Evolutionary conservation across 371 early-diverging fungal genomes (phyloP), one percentile per base, ranked within the genome.

Genomic region (Mucor sp.): DNA sequence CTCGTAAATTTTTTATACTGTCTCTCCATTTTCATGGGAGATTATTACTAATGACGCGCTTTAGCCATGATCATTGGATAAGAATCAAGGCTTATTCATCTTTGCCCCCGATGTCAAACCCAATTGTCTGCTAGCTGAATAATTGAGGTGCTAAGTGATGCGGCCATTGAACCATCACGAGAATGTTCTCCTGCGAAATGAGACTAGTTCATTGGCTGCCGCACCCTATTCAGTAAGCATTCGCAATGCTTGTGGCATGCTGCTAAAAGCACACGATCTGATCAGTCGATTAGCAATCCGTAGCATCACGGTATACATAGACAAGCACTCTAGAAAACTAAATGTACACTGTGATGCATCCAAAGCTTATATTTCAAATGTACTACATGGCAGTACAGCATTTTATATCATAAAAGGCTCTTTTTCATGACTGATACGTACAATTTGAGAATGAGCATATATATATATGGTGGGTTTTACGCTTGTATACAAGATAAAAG

Each of bases 11-110:
- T 63, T 55, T 39, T 70, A 35, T 53, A 50, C 57, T 33, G 33
- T 33, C 58, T 59, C 33, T 19, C 23, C 62, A 59, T 53, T 59
- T 35, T 15, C 62, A 64, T 56, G 50, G 48, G 60, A 58, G 27
- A 48, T 32, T 61, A 56, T 62, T 58, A 53, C 44, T 61, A 56
- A 60, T 66, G n/a, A 19, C 39, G 21, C 30, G 50, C 62, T 48
- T 41, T 57, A 19, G 15, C 23, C 59, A 33, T 25, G 39, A 32
- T 57, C 19, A 57, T 57, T 57, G 60, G 68, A 6, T 19, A 8
- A 33, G 32, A 27, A 0, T 6, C 53, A 47, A 44, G 23, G 47
- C 47, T 47, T 47, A 47, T 47, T 47, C 6, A 47, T 47, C 21
- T 19, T 47, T 44, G 3, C 8, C 8, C 9, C 23, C 21, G 23